Conservation (phyloP, 2,329 filamentous ascomycete species). For the Aspergillus tanneri region DNA sequence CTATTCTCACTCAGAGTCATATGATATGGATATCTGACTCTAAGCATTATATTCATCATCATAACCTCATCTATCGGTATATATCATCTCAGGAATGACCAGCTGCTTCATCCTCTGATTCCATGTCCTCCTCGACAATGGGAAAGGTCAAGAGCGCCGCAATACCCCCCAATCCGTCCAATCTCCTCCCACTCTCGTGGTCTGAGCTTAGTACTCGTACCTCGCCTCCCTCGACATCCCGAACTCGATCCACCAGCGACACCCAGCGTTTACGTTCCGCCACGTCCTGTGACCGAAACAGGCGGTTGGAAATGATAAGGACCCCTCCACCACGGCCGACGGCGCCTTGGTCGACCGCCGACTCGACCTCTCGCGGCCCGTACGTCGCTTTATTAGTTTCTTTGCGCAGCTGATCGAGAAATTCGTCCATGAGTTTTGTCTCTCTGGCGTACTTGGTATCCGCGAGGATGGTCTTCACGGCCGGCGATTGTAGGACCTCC, state of each 20-base stretch:
- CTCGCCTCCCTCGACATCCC: constrained; percentile 75
- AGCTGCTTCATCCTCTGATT: too few species aligned
- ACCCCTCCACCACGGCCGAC: constrained; percentile 83
- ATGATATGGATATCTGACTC: background rate
- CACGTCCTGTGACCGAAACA: constrained; percentile 83
- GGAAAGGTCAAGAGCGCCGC: constrained; percentile 91
- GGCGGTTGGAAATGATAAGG: constrained; percentile 78
- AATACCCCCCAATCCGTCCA: constrained; percentile 82
- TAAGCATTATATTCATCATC: background rate
- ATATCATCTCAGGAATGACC: too few species aligned
- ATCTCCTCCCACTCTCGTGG: constrained; percentile 84
- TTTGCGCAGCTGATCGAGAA: constrained; percentile 72
- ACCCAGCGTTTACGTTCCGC: constrained; percentile 78
- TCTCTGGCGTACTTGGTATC: constrained; percentile 88
- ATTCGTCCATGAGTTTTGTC: constrained; percentile 78
- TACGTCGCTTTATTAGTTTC: constrained; percentile 93
- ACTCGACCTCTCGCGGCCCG: constrained; percentile 76
- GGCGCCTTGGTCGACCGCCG: constrained; percentile 80
- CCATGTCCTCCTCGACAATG: constrained; percentile 74
- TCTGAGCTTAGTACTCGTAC: constrained; percentile 86
- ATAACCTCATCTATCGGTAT: background rate
- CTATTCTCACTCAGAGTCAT: too few species aligned
- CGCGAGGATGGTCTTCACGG: constrained; percentile 73
- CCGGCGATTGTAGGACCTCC: constrained; percentile 78
- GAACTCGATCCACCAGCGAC: constrained; percentile 80